These are phyloP conservation scores for Yamadazyma insecticola DNA, from an alignment of 805 yeast genomes.

Conservation along the genomic window DNA sequence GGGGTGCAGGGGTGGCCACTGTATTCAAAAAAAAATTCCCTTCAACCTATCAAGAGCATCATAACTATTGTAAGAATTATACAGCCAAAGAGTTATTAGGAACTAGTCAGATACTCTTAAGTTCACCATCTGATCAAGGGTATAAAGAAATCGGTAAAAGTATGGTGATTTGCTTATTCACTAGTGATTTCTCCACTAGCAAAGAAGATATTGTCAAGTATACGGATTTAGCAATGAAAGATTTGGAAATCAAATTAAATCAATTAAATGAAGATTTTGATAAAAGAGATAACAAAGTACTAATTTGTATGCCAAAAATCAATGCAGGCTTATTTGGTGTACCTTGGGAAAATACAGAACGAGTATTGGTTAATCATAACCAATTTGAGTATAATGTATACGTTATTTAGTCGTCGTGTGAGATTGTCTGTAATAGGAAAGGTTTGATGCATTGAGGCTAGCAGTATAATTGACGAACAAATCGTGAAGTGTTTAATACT, in stretches of 20 bases:
- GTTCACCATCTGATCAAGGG: constrained; percentile 25
- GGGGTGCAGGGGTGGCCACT: constrained; percentile 86
- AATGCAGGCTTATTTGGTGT: constrained; percentile 78
- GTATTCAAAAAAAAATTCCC: constrained; percentile 54
- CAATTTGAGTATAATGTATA: too few relatives aligned
- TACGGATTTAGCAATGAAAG: constrained; percentile 48
- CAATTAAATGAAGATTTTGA: constrained; percentile 6
- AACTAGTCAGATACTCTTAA: constrained; percentile 42
- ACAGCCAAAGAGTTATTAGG: constrained; percentile 45
- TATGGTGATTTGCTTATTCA: constrained; percentile 66
- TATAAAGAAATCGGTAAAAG: constrained; percentile 14
- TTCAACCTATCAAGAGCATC: constrained; percentile 48
- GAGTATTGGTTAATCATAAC: too few relatives aligned
- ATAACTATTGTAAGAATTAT: constrained; percentile 32
- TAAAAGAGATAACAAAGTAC: constrained; percentile 10
- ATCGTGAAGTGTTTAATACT: too few relatives aligned
- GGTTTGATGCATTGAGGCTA: too few relatives aligned
- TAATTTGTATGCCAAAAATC: constrained; percentile 64
- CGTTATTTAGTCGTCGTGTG: too few relatives aligned
- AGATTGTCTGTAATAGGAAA: too few relatives aligned
- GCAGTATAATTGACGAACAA: too few relatives aligned
- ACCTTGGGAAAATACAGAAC: constrained; percentile 72
- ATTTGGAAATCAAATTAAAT: constrained; percentile 38
- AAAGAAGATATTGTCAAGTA: constrained; percentile 41
- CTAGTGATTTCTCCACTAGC: constrained; percentile 51